Evolutionary conservation across 2,329 filamentous ascomycete genomes (phyloP).

Genomic region (Onygena corvina): DNA sequence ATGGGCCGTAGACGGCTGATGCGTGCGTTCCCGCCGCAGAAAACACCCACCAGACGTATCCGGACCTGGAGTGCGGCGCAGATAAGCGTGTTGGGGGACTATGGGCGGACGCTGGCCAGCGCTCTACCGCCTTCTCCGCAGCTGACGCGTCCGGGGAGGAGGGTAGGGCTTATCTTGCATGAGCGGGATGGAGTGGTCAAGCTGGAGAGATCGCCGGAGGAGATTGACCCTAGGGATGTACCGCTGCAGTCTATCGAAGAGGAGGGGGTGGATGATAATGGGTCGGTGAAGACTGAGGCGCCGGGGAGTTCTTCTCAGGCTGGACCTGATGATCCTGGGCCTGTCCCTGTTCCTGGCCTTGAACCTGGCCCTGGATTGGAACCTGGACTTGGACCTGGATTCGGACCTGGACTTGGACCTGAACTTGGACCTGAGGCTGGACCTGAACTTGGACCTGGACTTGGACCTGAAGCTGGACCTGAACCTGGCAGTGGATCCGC

Average conservation of each 20-base stretch:
- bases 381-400: too few species aligned
- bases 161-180: neutral
- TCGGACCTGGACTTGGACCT: neutral
- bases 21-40: neutral
- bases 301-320: neutral
- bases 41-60: constrained; percentile 6
- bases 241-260: constrained; percentile 3
- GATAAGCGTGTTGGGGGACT: neutral
- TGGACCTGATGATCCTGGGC: neutral
- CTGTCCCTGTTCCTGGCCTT: too few species aligned
- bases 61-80: constrained; percentile 9
- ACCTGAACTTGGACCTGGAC: too few species aligned
- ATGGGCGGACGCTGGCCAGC: neutral
- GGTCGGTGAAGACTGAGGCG: neutral
- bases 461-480: neutral
- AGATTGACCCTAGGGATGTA: neutral
- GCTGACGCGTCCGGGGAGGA: constrained; percentile 10
- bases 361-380: neutral
- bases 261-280: neutral
- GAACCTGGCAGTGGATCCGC: too few species aligned
- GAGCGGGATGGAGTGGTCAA: neutral
- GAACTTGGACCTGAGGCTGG: neutral
- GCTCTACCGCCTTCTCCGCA: constrained; percentile 6
- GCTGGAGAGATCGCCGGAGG: neutral
- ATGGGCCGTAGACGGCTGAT: neutral